These are phyloP conservation scores for Geotrichum citri-aurantii DNA, from an alignment of 1,139 yeast genomes.

Conservation along the genomic window DNA sequence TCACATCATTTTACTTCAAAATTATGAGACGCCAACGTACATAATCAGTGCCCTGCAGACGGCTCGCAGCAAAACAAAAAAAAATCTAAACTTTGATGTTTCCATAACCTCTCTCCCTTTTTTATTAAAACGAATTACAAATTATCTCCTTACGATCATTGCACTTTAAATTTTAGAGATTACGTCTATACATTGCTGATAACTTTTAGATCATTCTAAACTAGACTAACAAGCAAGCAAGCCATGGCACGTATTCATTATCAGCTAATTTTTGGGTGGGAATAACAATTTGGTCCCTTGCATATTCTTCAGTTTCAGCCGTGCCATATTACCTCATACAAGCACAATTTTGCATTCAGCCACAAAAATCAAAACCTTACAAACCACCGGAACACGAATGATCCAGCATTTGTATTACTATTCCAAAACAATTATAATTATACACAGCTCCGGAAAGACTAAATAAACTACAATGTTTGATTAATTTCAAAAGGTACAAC, in stretches of 20 bases:
- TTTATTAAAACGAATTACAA: too few species aligned
- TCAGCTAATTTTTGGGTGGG: background rate
- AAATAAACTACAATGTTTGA: background rate
- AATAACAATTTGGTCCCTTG: background rate
- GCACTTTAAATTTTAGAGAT: too few species aligned
- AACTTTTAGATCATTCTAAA: too few species aligned
- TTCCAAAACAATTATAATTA: background rate
- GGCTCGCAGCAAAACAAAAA: background rate
- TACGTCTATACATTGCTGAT: background rate
- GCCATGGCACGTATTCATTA: background rate
- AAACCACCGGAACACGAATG: background rate
- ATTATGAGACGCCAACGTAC: background rate
- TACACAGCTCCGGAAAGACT: background rate
- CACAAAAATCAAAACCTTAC: background rate
- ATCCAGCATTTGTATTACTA: background rate
- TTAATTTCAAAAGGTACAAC: background rate
- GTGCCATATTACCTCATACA: background rate
- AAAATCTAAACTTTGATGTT: background rate
- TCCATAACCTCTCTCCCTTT: background rate
- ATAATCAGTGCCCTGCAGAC: background rate
- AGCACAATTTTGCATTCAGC: background rate
- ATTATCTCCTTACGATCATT: too few species aligned
- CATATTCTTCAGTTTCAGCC: background rate
- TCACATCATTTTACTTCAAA: background rate
- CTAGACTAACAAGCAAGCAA: background rate